These are phyloP conservation scores for Calocybe cyanea DNA, from an alignment of 768 basidiomycete species.

Conservation along the genomic window DNA sequence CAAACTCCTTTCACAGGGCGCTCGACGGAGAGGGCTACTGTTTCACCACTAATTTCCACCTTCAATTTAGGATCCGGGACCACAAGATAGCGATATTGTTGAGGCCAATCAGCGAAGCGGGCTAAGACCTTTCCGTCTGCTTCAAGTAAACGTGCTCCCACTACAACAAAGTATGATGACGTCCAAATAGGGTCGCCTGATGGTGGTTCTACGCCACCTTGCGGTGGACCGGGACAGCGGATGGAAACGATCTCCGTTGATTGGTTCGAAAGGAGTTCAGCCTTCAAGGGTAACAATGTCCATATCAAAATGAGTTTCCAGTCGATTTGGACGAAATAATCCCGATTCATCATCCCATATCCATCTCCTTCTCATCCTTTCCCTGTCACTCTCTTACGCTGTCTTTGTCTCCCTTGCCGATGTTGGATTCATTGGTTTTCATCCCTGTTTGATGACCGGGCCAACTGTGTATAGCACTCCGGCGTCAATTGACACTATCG, in stretches of 20 bases:
- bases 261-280: slow-evolving; percentile 17
- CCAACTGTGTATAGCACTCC: slow-evolving; percentile 14
- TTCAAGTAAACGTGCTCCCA: too few relatives aligned
- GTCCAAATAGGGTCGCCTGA: too few relatives aligned
- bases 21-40: too few relatives aligned
- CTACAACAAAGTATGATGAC: too few relatives aligned
- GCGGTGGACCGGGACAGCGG: too few relatives aligned
- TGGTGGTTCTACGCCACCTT: too few relatives aligned
- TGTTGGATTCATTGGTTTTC: slow-evolving; percentile 16
- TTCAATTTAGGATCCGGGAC: too few relatives aligned
- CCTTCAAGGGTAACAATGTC: slow-evolving; percentile 12
- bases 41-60: too few relatives aligned
- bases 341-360: slow-evolving; percentile 16
- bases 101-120: too few relatives aligned
- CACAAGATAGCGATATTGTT: too few relatives aligned
- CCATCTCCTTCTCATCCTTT: slow-evolving; percentile 13
- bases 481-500: slow-evolving; percentile 12
- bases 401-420: slow-evolving; percentile 15
- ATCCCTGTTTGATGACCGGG: slow-evolving; percentile 12
- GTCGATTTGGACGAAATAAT: slow-evolving; percentile 12
- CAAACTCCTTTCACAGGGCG: too few relatives aligned
- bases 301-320: slow-evolving; percentile 18
- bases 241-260: slow-evolving; percentile 17
- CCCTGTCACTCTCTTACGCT: slow-evolving; percentile 14
- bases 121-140: too few relatives aligned